These are phyloP conservation scores for Tilletia walkeri DNA, from an alignment of 1,284 basidiomycete genomes.

Conservation along the genomic window DNA sequence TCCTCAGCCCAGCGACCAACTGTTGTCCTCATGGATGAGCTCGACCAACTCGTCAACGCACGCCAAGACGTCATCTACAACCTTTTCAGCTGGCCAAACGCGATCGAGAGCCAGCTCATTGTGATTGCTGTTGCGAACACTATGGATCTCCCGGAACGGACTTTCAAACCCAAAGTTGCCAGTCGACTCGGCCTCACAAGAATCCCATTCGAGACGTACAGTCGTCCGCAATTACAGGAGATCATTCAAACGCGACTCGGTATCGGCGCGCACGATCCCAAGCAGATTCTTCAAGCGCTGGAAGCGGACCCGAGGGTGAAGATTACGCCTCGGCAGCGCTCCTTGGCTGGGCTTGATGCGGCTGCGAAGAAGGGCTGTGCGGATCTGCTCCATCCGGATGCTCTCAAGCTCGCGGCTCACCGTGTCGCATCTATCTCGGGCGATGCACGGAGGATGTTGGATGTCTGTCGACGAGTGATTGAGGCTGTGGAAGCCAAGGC, in stretches of 20 bases:
- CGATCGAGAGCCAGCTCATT: conserved; percentile 78
- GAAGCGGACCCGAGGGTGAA: background rate
- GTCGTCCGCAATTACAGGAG: conserved; percentile 72
- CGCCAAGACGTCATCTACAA: conserved; percentile 99
- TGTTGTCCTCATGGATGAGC: conserved; percentile 94
- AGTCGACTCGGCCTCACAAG: conserved; percentile 92
- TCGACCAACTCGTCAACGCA: conserved; percentile 90
- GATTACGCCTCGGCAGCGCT: background rate
- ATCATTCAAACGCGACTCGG: conserved; percentile 80
- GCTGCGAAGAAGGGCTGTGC: conserved; percentile 62
- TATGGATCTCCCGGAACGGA: conserved; percentile 93
- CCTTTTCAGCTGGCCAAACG: conserved; percentile 98
- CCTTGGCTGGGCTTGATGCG: background rate
- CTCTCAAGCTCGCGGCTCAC: conserved; percentile 83
- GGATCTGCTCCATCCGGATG: conserved; percentile 65
- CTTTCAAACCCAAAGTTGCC: conserved; percentile 85
- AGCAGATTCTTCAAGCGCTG: too few relatives aligned
- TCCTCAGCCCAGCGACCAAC: conserved; percentile 58
- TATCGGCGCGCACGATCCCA: conserved; percentile 14
- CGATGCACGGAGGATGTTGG: conserved; percentile 87
- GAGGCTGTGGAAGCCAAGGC: conserved; percentile 38
- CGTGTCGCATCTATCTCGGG: conserved; percentile 90
- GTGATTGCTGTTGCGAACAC: conserved; percentile 98
- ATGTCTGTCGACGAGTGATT: conserved; percentile 70
- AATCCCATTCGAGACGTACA: conserved; percentile 92